Evolutionary conservation across 306 rosid species (phyloP).

Genomic region (Vigna angularis): DNA sequence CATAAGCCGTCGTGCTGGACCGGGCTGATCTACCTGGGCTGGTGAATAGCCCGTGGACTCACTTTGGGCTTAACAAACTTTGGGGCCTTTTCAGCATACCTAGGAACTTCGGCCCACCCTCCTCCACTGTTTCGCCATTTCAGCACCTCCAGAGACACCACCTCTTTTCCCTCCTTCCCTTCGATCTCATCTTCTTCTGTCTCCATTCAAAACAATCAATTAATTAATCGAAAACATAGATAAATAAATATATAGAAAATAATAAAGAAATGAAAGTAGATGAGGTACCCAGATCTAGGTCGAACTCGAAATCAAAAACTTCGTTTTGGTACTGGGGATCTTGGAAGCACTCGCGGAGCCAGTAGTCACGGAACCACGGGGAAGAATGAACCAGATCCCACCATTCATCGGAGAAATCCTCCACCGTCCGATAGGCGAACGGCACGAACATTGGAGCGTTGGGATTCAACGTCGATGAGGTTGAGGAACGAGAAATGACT

Average conservation of each 20-base stretch:
- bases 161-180: slow-evolving; percentile 45
- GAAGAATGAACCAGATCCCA: slow-evolving; percentile 78
- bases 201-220: not conserved
- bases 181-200: slow-evolving; percentile 52
- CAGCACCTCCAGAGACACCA: slow-evolving; percentile 55
- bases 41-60: slow-evolving; percentile 87
- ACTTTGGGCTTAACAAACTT: slow-evolving; percentile 69
- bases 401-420: slow-evolving; percentile 94
- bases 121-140: slow-evolving; percentile 60
- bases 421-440: slow-evolving; percentile 73
- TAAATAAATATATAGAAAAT: not conserved
- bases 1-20: not conserved
- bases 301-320: slow-evolving; percentile 43
- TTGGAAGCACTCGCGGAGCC: slow-evolving; percentile 86
- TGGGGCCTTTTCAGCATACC: slow-evolving; percentile 66
- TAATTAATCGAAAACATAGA: not conserved
- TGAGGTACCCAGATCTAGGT: slow-evolving; percentile 45
- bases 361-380: slow-evolving; percentile 89
- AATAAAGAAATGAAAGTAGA: not conserved
- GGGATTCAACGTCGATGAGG: slow-evolving; percentile 68
- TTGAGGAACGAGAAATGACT: slow-evolving; percentile 11
- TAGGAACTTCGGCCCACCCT: slow-evolving; percentile 52
- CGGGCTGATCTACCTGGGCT: slow-evolving; percentile 68
- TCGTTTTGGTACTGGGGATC: slow-evolving; percentile 64
- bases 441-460: slow-evolving; percentile 93